These are phyloP conservation scores for Fusarium abutilonis DNA, from an alignment of 2,329 filamentous ascomycete genomes.

Conservation along the genomic window DNA sequence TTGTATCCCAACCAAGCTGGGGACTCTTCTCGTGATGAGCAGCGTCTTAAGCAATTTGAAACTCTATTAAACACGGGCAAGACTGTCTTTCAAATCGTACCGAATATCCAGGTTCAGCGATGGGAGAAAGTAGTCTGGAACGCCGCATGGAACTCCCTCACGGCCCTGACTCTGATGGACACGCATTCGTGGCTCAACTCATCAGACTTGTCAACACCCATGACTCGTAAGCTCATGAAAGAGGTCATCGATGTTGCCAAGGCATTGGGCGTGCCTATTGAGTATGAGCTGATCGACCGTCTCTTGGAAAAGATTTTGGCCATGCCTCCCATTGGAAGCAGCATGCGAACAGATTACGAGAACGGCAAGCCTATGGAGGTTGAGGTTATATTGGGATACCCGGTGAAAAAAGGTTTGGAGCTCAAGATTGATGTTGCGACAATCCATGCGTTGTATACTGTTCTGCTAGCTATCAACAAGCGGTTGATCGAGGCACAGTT, in stretches of 20 bases:
- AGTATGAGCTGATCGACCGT: conserved; percentile 58
- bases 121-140: conserved; percentile 72
- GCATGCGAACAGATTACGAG: conserved; percentile 69
- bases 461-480: conserved; percentile 49
- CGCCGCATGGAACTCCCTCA: conserved; percentile 69
- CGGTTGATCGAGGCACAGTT: background rate
- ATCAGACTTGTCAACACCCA: conserved; percentile 55
- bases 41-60: conserved; percentile 54
- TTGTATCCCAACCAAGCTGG: conserved; percentile 55
- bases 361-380: conserved; percentile 68
- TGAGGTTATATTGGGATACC: conserved; percentile 70
- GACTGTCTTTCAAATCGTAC: conserved; percentile 59
- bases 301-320: conserved; percentile 59
- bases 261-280: conserved; percentile 59
- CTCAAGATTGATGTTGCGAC: conserved; percentile 64
- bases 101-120: conserved; percentile 65
- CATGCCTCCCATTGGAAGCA: conserved; percentile 56
- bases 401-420: conserved; percentile 63
- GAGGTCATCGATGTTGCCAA: conserved; percentile 67
- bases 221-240: conserved; percentile 60
- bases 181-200: conserved; percentile 62
- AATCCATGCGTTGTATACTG: conserved; percentile 53
- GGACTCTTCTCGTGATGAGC: conserved; percentile 46
- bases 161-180: conserved; percentile 63
- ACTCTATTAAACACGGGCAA: conserved; percentile 53